phyloP scores from a whole-genome alignment of 306 rosid genomes.

The Quercus gilva region DNA sequence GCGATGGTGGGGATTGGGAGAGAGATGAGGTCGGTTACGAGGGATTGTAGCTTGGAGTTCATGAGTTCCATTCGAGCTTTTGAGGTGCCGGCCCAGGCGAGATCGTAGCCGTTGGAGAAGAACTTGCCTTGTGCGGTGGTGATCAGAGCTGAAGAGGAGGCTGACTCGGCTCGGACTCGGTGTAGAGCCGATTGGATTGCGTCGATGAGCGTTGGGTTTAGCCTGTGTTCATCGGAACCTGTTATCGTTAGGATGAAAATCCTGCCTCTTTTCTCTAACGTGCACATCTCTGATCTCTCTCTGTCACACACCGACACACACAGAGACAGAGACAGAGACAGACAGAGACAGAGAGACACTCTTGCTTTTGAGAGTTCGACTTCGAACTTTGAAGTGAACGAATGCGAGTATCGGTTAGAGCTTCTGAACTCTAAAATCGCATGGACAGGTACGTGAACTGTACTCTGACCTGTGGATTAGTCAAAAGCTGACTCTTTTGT shows the following conservation, averaged over 20 bases:
- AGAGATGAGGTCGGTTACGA: slow-evolving; percentile 51
- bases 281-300: slow-evolving; percentile 45
- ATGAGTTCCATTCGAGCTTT: slow-evolving; percentile 12
- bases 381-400: background rate
- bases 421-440: background rate
- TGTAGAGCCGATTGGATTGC: slow-evolving; percentile 49
- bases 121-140: slow-evolving; percentile 84
- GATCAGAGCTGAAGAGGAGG: slow-evolving; percentile 54
- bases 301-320: no score
- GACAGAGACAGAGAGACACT: no score
- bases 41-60: slow-evolving; percentile 40
- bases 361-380: background rate
- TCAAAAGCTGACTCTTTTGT: no score
- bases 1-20: slow-evolving; percentile 81
- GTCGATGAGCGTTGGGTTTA: slow-evolving; percentile 62
- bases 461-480: background rate
- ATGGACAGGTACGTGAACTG: background rate
- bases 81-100: slow-evolving; percentile 45
- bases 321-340: no score
- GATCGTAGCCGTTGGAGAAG: slow-evolving; percentile 89
- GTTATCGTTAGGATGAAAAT: slow-evolving; percentile 67
- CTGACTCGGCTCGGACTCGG: slow-evolving; percentile 49
- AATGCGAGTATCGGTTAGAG: background rate
- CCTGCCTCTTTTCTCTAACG: slow-evolving; percentile 58
- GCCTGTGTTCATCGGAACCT: slow-evolving; percentile 67